These are phyloP conservation scores for Cryptosporidium viatorum DNA, from an alignment of 169 alveolate species.

Conservation along the genomic window DNA sequence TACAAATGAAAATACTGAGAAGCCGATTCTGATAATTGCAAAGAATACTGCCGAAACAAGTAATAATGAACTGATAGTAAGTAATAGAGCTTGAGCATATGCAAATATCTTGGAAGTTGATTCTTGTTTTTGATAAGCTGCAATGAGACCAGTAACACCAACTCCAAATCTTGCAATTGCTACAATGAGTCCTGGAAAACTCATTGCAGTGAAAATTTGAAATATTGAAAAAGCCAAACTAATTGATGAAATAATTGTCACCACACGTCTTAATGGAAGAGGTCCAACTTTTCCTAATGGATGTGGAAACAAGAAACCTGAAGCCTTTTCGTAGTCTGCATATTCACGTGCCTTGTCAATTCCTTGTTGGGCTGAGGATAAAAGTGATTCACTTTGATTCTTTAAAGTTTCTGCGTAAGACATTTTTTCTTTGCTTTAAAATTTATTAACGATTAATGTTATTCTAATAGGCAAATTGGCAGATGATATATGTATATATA, in stretches of 20 bases:
- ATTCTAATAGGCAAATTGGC: not conserved
- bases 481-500: not conserved
- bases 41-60: slow-evolving; percentile 64
- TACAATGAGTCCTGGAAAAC: slow-evolving; percentile 65
- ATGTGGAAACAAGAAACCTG: slow-evolving; percentile 68
- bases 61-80: slow-evolving; percentile 46
- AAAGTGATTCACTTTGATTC: slow-evolving; percentile 60
- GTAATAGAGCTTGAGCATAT: slow-evolving; percentile 53
- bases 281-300: slow-evolving; percentile 76
- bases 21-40: slow-evolving; percentile 60
- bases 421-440: slow-evolving; percentile 30
- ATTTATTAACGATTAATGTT: not conserved
- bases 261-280: slow-evolving; percentile 67
- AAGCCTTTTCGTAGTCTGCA: slow-evolving; percentile 74
- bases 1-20: slow-evolving; percentile 69
- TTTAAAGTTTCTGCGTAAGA: slow-evolving; percentile 68
- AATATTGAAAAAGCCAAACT: slow-evolving; percentile 58
- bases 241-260: slow-evolving; percentile 54
- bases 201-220: slow-evolving; percentile 73
- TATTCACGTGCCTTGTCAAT: slow-evolving; percentile 71
- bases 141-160: slow-evolving; percentile 58
- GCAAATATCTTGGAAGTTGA: slow-evolving; percentile 63
- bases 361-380: slow-evolving; percentile 74
- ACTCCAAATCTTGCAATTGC: slow-evolving; percentile 70
- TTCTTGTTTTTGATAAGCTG: slow-evolving; percentile 71